These are phyloP conservation scores for Puccinia coronata DNA, from an alignment of 1,284 basidiomycete genomes.

Conservation along the genomic window DNA sequence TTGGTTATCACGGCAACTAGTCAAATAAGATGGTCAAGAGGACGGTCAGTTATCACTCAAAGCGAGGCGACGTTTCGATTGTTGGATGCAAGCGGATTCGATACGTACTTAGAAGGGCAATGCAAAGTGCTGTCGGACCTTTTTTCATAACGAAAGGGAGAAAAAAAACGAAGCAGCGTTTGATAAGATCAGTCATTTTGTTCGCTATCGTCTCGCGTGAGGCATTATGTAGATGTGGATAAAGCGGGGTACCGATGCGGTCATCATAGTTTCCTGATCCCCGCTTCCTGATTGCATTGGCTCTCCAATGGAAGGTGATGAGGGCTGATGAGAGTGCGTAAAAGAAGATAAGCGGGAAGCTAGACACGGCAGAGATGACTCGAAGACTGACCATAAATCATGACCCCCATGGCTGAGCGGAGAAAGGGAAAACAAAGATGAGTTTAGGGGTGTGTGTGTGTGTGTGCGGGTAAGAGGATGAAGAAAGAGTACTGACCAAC, in stretches of 20 bases:
- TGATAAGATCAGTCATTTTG: neutral
- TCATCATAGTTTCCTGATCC: constrained; percentile 44
- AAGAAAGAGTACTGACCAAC: constrained; percentile 15
- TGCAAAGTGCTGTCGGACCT: constrained; percentile 45
- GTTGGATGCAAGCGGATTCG: neutral
- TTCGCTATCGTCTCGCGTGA: neutral
- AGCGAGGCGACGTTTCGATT: neutral
- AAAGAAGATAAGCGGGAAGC: neutral
- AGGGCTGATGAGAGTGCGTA: constrained; percentile 21
- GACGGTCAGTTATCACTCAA: neutral
- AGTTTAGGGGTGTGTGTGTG: neutral
- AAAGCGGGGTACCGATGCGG: constrained; percentile 20
- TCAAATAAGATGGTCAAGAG: neutral
- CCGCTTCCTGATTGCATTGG: constrained; percentile 38
- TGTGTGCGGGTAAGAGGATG: neutral
- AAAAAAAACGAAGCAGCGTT: too few species aligned
- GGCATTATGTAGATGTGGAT: neutral
- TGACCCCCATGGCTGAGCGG: constrained; percentile 38
- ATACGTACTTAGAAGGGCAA: constrained; percentile 32
- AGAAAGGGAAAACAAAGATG: neutral
- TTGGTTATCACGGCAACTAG: constrained; percentile 46
- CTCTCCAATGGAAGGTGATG: constrained; percentile 40
- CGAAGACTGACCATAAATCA: constrained; percentile 42
- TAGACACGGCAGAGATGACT: neutral
- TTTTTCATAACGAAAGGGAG: neutral